Evolutionary conservation across 345 rosid genomes (phyloP).

Genomic region (Capsella bursapastoris): DNA sequence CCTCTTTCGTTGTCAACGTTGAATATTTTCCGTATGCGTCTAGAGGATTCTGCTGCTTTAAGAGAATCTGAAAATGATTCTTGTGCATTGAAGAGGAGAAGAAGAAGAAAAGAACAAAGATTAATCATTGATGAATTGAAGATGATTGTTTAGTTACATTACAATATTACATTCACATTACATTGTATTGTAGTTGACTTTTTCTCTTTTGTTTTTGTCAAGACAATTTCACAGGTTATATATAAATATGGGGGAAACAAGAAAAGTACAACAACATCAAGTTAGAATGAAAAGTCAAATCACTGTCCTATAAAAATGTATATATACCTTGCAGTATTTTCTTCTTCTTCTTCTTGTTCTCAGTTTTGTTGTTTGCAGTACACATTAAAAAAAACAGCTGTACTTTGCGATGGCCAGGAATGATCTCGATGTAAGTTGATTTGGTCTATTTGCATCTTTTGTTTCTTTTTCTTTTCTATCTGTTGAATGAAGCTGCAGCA

Average conservation of each 20-base stretch:
- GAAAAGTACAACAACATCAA: conserved; percentile 22
- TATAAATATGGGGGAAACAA: conserved; percentile 24
- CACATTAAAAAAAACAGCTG: conserved; percentile 32
- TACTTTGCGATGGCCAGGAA: conserved; percentile 31
- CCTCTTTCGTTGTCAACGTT: conserved; percentile 12
- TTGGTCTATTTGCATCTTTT: conserved; percentile 21
- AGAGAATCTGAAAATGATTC: conserved; percentile 2
- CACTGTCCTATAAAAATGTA: conserved; percentile 38
- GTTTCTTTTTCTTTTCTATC: conserved; percentile 40
- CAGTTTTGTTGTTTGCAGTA: conserved; percentile 37
- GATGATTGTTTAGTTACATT: conserved; percentile 27
- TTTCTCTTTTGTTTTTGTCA: conserved; percentile 3
- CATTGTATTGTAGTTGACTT: background rate
- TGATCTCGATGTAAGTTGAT: conserved; percentile 17
- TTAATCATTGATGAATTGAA: conserved; percentile 9
- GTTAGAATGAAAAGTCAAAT: conserved; percentile 39
- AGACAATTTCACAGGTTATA: conserved; percentile 35
- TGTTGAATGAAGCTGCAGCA: conserved; percentile 83
- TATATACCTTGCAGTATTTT: conserved; percentile 38
- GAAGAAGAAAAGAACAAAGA: conserved; percentile 15
- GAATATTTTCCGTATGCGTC: conserved; percentile 1
- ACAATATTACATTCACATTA: conserved; percentile 17
- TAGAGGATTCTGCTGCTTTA: background rate
- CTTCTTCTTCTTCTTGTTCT: conserved; percentile 36
- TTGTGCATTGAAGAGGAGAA: background rate